Evolutionary conservation across 1,139 yeast genomes (phyloP).

Genomic region (Debaryomyces fabryi): DNA sequence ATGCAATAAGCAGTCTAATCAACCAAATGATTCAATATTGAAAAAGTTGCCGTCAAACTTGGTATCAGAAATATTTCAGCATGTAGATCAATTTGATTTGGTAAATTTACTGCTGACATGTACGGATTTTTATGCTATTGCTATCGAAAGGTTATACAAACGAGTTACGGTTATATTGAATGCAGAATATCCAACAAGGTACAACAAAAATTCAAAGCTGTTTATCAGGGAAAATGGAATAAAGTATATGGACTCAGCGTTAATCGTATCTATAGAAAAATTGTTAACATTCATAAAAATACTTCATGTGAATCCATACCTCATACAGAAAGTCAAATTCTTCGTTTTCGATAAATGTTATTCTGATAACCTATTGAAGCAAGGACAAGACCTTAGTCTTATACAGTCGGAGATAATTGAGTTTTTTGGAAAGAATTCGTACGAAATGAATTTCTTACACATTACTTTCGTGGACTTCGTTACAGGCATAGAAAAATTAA

Average conservation of each 20-base stretch:
- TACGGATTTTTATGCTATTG: constrained; percentile 24
- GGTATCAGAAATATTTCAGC: constrained; percentile 16
- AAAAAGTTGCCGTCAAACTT: constrained; percentile 17
- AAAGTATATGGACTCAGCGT: constrained; percentile 34
- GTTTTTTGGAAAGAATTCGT: constrained; percentile 30
- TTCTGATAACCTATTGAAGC: constrained; percentile 14
- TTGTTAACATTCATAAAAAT: constrained; percentile 25
- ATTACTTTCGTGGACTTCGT: constrained; percentile 37
- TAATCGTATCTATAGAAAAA: constrained; percentile 25
- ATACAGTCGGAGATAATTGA: constrained; percentile 30
- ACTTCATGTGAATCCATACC: constrained; percentile 20
- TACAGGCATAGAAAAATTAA: constrained; percentile 29
- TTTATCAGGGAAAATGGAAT: constrained; percentile 37
- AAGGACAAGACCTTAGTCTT: constrained; percentile 16
- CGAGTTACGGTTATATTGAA: constrained; percentile 36
- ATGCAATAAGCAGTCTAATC: constrained; percentile 2
- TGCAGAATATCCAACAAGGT: constrained; percentile 32
- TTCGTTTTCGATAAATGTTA: constrained; percentile 43
- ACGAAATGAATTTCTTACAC: constrained; percentile 34
- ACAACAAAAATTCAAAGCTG: constrained; percentile 16
- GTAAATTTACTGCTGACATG: constrained; percentile 30
- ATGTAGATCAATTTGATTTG: constrained; percentile 39
- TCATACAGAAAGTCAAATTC: constrained; percentile 29
- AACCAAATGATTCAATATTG: constrained; percentile 13
- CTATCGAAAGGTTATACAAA: constrained; percentile 30